Conservation (phyloP, 495 filamentous ascomycete genomes). For the Lophium mytilinum region DNA sequence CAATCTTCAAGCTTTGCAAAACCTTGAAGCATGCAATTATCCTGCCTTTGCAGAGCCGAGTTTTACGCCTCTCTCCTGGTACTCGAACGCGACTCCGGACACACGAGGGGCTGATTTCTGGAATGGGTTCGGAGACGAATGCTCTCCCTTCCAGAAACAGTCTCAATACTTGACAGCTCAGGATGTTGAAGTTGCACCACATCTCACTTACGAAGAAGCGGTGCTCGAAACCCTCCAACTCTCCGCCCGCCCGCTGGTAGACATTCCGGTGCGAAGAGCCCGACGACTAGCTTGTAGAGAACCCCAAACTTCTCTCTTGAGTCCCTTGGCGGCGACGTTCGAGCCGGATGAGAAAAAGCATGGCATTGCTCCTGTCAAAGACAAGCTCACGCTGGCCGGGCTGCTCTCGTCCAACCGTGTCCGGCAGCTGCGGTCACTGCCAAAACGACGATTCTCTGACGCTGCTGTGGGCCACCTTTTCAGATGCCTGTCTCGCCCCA, state of each 20-base stretch:
- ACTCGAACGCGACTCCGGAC: not conserved
- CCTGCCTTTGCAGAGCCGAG: not conserved
- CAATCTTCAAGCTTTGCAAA: constrained; percentile 16
- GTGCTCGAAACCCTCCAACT: not conserved
- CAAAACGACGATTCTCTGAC: not conserved
- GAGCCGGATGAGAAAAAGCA: not conserved
- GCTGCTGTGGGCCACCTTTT: not conserved
- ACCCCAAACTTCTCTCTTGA: not conserved
- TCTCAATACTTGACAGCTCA: not conserved
- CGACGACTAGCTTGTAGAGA: not conserved
- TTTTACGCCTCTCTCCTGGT: not conserved
- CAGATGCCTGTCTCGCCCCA: not conserved
- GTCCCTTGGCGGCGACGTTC: not conserved
- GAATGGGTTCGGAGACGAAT: not conserved
- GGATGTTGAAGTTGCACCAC: not conserved
- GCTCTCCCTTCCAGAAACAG: not conserved
- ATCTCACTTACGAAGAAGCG: not conserved
- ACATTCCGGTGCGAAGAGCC: not conserved
- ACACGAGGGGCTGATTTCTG: not conserved
- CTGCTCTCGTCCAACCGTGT: not conserved
- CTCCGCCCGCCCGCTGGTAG: not conserved
- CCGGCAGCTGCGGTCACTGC: not conserved
- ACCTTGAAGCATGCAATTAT: not conserved
- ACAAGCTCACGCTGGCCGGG: not conserved
- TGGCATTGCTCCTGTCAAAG: not conserved